Conservation (phyloP, 2,329 filamentous ascomycete species). For the Fusarium circinatum region DNA sequence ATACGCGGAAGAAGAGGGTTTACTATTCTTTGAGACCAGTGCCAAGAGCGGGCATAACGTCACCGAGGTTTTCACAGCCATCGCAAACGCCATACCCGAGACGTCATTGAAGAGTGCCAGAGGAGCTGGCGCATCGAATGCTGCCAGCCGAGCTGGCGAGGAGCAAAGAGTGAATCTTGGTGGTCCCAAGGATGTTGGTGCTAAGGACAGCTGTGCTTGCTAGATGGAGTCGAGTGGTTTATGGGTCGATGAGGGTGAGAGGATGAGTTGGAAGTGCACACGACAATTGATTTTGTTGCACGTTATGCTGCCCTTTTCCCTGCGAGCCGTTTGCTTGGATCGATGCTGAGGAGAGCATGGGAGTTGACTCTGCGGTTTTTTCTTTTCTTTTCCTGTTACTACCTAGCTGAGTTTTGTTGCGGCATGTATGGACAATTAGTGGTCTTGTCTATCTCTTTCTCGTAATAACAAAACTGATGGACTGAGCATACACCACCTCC, state of each 20-base stretch:
- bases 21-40: slow-evolving; percentile 98
- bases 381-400: slow-evolving; percentile 29
- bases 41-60: slow-evolving; percentile 97
- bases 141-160: slow-evolving; percentile 68
- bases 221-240: slow-evolving; percentile 51
- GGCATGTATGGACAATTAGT: slow-evolving; percentile 19
- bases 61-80: slow-evolving; percentile 95
- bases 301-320: slow-evolving; percentile 43
- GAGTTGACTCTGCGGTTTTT: slow-evolving; percentile 42
- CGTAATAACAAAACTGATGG: neutral
- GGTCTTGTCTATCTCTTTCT: neutral
- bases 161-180: slow-evolving; percentile 86
- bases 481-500: neutral
- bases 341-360: slow-evolving; percentile 44
- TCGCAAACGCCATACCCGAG: slow-evolving; percentile 97
- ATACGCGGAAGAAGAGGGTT: slow-evolving; percentile 93
- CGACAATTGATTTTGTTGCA: slow-evolving; percentile 39
- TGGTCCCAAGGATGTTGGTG: slow-evolving; percentile 75
- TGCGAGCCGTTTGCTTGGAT: slow-evolving; percentile 42
- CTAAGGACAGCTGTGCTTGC: slow-evolving; percentile 93
- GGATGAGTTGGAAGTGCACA: slow-evolving; percentile 21
- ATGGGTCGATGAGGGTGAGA: slow-evolving; percentile 14
- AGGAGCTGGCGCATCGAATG: slow-evolving; percentile 72
- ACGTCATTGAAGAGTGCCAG: slow-evolving; percentile 91
- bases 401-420: slow-evolving; percentile 34